Evolutionary conservation across 225 moss, liverwort and hornwort species (phyloP).

Genomic region (Physcomitrellopsis africana): DNA sequence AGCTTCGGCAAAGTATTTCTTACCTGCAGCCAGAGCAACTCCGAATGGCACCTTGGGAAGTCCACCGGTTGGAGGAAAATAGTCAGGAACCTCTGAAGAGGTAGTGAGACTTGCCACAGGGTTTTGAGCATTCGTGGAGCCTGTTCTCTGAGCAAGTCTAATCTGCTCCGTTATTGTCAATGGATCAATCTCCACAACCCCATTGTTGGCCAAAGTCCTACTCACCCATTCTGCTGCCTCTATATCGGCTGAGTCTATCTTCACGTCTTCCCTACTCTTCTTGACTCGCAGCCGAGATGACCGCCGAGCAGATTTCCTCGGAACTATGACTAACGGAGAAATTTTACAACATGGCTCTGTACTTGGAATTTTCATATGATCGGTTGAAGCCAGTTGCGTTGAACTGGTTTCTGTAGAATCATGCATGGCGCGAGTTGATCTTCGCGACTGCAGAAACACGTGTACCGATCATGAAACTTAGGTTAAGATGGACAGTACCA

Average conservation of each 20-base stretch:
- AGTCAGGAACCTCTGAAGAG: conserved; percentile 36
- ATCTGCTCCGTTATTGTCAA: conserved; percentile 50
- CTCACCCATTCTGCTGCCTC: conserved; percentile 66
- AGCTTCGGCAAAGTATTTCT: too few species aligned
- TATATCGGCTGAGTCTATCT: conserved; percentile 30
- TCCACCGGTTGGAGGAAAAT: conserved; percentile 33
- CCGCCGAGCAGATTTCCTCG: conserved; percentile 33
- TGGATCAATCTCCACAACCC: conserved; percentile 62
- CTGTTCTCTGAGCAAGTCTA: conserved; percentile 17
- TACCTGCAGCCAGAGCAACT: conserved; percentile 54
- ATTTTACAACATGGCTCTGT: conserved; percentile 49
- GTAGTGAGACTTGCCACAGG: conserved; percentile 34
- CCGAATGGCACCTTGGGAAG: conserved; percentile 49
- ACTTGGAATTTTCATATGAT: conserved; percentile 42
- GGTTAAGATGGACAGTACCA: background rate
- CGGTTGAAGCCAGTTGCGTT: conserved; percentile 25
- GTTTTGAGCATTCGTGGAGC: conserved; percentile 1
- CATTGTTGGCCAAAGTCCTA: conserved; percentile 49
- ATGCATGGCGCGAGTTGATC: conserved; percentile 37
- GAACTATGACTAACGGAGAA: conserved; percentile 41
- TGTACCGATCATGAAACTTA: background rate
- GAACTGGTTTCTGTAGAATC: conserved; percentile 33
- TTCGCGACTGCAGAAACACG: conserved; percentile 28
- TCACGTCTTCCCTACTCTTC: conserved; percentile 40
- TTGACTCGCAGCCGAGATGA: conserved; percentile 49